phyloP scores from a whole-genome alignment of 345 rosid species.

The Adansonia digitata region DNA sequence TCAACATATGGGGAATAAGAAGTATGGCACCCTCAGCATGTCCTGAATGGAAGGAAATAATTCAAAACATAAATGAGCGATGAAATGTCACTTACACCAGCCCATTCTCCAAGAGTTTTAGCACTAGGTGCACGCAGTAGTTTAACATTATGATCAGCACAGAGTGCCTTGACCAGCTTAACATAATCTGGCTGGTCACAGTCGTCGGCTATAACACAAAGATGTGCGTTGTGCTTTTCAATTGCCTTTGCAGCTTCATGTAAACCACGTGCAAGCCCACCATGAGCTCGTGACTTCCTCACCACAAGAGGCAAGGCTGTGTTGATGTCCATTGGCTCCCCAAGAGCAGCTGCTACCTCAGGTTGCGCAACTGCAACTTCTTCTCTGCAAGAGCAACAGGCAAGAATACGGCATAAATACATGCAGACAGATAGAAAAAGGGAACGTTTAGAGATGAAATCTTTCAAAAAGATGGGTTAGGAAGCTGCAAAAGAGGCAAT shows the following conservation, averaged over 20 bases:
- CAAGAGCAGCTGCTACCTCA: slow-evolving; percentile 24
- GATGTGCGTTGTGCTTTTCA: slow-evolving; percentile 63
- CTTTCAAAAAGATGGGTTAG: background rate
- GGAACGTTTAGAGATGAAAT: no score
- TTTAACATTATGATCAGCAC: slow-evolving; percentile 24
- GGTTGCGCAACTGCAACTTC: slow-evolving; percentile 42
- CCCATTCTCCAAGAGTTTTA: slow-evolving; percentile 84
- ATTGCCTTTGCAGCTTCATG: slow-evolving; percentile 70
- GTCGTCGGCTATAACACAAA: slow-evolving; percentile 51
- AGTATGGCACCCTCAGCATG: background rate
- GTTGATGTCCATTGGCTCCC: slow-evolving; percentile 73
- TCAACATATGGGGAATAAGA: background rate
- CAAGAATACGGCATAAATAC: background rate
- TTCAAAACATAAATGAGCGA: background rate
- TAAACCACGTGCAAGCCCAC: slow-evolving; percentile 64
- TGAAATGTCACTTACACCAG: slow-evolving; percentile 52
- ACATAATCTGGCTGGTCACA: slow-evolving; percentile 74
- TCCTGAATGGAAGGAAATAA: background rate
- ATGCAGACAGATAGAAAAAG: no score
- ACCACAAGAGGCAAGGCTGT: slow-evolving; percentile 62
- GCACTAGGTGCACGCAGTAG: slow-evolving; percentile 59
- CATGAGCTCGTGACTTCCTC: slow-evolving; percentile 60
- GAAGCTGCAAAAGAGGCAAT: no score
- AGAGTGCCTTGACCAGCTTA: slow-evolving; percentile 62
- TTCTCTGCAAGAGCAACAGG: slow-evolving; percentile 39